Evolutionary conservation across 768 basidiomycete genomes (phyloP), one percentile per base, ranked within the genome.

Genomic region (Tylopilus balloui): DNA sequence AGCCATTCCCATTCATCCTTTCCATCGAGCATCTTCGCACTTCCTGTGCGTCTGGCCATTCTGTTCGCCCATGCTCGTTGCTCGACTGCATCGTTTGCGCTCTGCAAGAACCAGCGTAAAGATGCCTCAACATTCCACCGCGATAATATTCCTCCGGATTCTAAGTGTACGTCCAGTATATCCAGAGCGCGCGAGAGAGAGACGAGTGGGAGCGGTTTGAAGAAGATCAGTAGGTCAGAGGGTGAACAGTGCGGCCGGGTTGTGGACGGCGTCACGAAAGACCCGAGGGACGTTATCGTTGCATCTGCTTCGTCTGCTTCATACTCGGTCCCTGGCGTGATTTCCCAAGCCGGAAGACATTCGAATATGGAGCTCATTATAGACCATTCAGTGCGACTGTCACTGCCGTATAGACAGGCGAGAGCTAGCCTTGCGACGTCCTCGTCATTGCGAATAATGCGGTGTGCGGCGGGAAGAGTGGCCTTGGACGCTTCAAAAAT

Each of bases 301-400:
- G 86, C 86, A 45, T 92, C 84, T n/a, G 82, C 84, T 43, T 81
- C 81, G 51, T 91, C 91, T 42, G 75, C 79, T 50, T 88, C 78
- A 35, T 77, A 75, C 40, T 84, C 79, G 34, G 75, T 78, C n/a
- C 75, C 76, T 35, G 65, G 64, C 8, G 68, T 52, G 36, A 83
- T 72, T 48, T 83, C 84, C 91, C 94, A 96, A 3, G 86, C 95
- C 0, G 95, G 95, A 27, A 98, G 75, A 63, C 94, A 99, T 64
- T 99, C 95, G 65, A 99, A 97, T 43, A 99, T 89, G 27, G 75
- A 73, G 55, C 86, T 90, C 93, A 96, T 97, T 4, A 74, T 83
- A 1, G 81, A 61, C 91, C 90, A 95, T 55, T 84, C 77, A 50
- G 81, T 73, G 28, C 84, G 69, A 47, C 78, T 78, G 51, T 82